Conservation (phyloP, 2,329 filamentous ascomycete genomes). For the Claviceps maximensis region DNA sequence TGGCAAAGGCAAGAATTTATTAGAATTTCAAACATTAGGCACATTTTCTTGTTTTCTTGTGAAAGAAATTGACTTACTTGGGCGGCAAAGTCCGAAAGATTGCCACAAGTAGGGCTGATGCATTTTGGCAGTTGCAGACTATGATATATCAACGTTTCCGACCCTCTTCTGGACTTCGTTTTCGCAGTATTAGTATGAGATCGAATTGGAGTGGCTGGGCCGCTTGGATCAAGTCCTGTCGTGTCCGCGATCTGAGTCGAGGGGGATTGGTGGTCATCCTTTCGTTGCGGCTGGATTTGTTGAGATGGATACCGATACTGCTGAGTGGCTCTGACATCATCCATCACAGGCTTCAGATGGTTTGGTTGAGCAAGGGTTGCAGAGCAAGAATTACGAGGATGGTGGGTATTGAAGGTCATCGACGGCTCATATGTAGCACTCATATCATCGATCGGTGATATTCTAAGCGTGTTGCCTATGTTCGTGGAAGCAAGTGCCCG, state of each 20-base stretch:
- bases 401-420: slow-evolving; percentile 34
- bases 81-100: slow-evolving; percentile 69
- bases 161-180: slow-evolving; percentile 24
- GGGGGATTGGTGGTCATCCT: not conserved
- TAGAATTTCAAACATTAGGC: not conserved
- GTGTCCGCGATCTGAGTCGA: slow-evolving; percentile 5
- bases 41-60: not conserved
- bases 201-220: slow-evolving; percentile 25
- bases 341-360: slow-evolving; percentile 18
- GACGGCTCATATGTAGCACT: slow-evolving; percentile 37
- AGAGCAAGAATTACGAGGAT: slow-evolving; percentile 25
- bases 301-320: slow-evolving; percentile 19
- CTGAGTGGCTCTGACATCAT: slow-evolving; percentile 21
- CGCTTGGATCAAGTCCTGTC: slow-evolving; percentile 21
- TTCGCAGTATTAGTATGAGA: slow-evolving; percentile 15
- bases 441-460: slow-evolving; percentile 40
- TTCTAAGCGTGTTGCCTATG: slow-evolving; percentile 29
- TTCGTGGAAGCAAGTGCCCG: slow-evolving; percentile 9
- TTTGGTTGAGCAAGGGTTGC: slow-evolving; percentile 20
- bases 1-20: slow-evolving; percentile 22
- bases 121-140: slow-evolving; percentile 60
- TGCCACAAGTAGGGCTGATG: slow-evolving; percentile 64
- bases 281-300: slow-evolving; percentile 9
- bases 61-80: slow-evolving; percentile 41
- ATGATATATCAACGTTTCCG: slow-evolving; percentile 37